A percentile compares a stretch with the other conserved stretches of the same genome.
phyloP scores from a whole-genome alignment of 257 asterid genomes.

The Henckelia pumila region DNA sequence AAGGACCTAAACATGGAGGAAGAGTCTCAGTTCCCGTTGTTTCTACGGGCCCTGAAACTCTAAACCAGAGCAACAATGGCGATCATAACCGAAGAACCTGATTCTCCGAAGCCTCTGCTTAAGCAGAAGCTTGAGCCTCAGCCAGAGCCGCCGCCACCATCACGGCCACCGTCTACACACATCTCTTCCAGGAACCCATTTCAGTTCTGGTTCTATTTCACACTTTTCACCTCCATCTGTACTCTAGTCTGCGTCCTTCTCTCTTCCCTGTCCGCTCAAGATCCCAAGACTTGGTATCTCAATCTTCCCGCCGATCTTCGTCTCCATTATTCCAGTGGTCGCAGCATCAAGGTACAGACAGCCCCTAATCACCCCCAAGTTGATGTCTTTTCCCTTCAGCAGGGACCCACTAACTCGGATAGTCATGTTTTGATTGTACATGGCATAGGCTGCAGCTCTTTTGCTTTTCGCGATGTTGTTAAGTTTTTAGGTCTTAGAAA shows the following conservation, averaged over 20 bases:
- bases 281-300: slow-evolving; percentile 81
- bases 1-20: too few relatives aligned
- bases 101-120: slow-evolving; percentile 39
- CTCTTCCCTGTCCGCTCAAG: slow-evolving; percentile 57
- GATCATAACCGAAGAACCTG: slow-evolving; percentile 60
- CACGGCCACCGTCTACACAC: slow-evolving; percentile 29
- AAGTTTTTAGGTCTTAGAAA: slow-evolving; percentile 43
- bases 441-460: slow-evolving; percentile 81
- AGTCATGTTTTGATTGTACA: slow-evolving; percentile 64
- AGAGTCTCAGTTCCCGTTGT: too few relatives aligned
- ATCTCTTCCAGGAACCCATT: slow-evolving; percentile 49
- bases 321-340: slow-evolving; percentile 67
- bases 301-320: slow-evolving; percentile 64
- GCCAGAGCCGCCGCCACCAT: slow-evolving; percentile 35
- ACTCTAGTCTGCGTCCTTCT: slow-evolving; percentile 44
- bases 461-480: slow-evolving; percentile 53
- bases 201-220: slow-evolving; percentile 79
- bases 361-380: slow-evolving; percentile 64
- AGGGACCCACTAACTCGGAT: slow-evolving; percentile 50
- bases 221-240: slow-evolving; percentile 50
- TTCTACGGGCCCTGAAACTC: too few relatives aligned
- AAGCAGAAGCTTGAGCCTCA: slow-evolving; percentile 29
- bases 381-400: slow-evolving; percentile 68
- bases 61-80: slow-evolving; percentile 40
- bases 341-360: slow-evolving; percentile 69